Evolutionary conservation across 768 basidiomycete genomes (phyloP).

Genomic region (Cubamyces lactineus): DNA sequence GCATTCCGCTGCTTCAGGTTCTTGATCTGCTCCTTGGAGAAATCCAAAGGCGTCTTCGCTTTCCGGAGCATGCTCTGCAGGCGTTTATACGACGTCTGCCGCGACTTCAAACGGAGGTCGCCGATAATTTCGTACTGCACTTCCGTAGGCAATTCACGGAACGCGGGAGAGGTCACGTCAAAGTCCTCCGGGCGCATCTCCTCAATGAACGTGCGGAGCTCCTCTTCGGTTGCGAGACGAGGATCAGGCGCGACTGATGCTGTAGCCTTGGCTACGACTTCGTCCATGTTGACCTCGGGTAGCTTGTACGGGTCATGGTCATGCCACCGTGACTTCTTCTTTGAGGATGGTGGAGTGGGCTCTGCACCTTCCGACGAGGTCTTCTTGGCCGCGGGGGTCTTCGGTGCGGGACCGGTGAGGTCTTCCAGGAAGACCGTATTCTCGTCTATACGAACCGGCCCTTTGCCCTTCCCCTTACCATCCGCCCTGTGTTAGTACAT

Average conservation of each 20-base stretch:
- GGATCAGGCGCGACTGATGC: slow-evolving; percentile 75
- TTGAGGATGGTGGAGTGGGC: slow-evolving; percentile 51
- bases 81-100: slow-evolving; percentile 91
- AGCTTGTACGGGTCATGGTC: slow-evolving; percentile 94
- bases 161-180: slow-evolving; percentile 87
- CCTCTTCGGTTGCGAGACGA: slow-evolving; percentile 94
- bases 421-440: slow-evolving; percentile 90
- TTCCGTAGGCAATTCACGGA: slow-evolving; percentile 91
- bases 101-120: slow-evolving; percentile 90
- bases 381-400: slow-evolving; percentile 49
- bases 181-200: slow-evolving; percentile 96
- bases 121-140: slow-evolving; percentile 98
- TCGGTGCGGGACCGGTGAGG: slow-evolving; percentile 55
- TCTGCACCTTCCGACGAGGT: slow-evolving; percentile 1
- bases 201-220: slow-evolving; percentile 90
- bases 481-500: slow-evolving; percentile 10
- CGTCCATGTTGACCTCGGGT: slow-evolving; percentile 78
- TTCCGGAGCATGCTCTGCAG: slow-evolving; percentile 87
- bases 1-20: slow-evolving; percentile 87
- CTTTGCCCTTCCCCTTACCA: slow-evolving; percentile 51
- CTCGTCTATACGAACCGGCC: slow-evolving; percentile 59
- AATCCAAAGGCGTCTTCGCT: slow-evolving; percentile 86
- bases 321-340: slow-evolving; percentile 64
- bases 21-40: slow-evolving; percentile 94
- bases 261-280: slow-evolving; percentile 62